Base-by-base conservation (phyloP, 1,284 basidiomycete genomes). In the Coniophora puteana region DNA sequence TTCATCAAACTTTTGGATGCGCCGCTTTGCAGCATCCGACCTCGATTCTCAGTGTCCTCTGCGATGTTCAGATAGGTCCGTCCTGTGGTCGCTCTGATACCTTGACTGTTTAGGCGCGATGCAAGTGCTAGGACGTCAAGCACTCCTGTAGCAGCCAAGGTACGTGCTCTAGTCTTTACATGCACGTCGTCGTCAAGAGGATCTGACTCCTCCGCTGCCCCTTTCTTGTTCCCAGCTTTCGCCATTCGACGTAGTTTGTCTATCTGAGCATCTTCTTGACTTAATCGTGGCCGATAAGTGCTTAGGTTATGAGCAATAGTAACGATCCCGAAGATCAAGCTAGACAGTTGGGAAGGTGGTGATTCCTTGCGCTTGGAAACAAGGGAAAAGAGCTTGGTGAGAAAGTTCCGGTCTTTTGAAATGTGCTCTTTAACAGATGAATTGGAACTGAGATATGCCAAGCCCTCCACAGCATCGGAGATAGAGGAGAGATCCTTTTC, bases 1-100 rank as follows among this genome's bases (percentile, higher is more conserved):
- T 66, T 66, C 21, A 76, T 69, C 30, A 95, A 66, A 36, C 48
- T 50, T 46, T 84, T 89, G 12, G 80, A 80, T 1, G 89, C 93
- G 26, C 95, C 95, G 36, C 80, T 78, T 54, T 90, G 89, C 21
- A 98, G 67, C 13, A 96, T 79, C 43, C 72, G 72, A 4, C 91
- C 86, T 52, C 95, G 74, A 44, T 86, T 81, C 5, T 76, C 73
- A 51, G 81, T 80, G 51, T 89, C 84, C 51, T 91, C 86, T 10
- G 88, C 74, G 24, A 96, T 68, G 48, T 74, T 79, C 36, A 93
- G 69, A 38, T 90, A 67, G 10, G 85, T 69, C 45, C 75, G 79
- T 3, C 73, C 70, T 22, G 74, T 69, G 51, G 62, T 62, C 13
- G 68, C 44, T 30, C 76, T 69, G 11, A 82, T 68, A 8, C 77